Conservation (phyloP, 2,329 filamentous ascomycete genomes). For the Plenodomus biglobosus region DNA sequence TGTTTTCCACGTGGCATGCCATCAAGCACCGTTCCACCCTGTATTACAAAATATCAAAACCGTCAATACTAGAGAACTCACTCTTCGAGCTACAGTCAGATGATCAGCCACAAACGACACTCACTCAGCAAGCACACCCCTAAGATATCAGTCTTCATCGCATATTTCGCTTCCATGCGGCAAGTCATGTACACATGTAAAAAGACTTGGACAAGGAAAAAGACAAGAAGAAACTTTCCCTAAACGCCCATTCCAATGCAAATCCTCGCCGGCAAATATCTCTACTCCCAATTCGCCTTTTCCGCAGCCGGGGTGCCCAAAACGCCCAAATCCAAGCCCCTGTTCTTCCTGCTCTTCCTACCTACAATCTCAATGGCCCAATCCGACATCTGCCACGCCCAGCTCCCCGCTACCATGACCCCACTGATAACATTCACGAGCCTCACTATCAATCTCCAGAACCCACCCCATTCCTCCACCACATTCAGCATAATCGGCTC, state of each 20-base stretch:
- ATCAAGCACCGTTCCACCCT: no score
- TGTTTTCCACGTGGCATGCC: no score
- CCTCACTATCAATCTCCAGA: constrained; percentile 75
- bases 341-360: constrained; percentile 43
- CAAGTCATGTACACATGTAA: no score
- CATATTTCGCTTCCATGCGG: no score
- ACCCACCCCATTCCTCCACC: constrained; percentile 74
- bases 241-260: constrained; percentile 1
- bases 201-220: no score
- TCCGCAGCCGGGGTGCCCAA: constrained; percentile 38
- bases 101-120: no score
- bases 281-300: constrained; percentile 20
- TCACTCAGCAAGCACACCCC: no score
- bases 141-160: no score
- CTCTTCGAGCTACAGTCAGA: no score
- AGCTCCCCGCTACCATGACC: constrained; percentile 89
- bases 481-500: constrained; percentile 90
- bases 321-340: constrained; percentile 51
- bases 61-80: no score
- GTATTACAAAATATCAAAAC: no score
- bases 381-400: constrained; percentile 83
- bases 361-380: constrained; percentile 62
- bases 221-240: no score
- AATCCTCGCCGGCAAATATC: neutral
- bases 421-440: constrained; percentile 89